Evolutionary conservation across 352 stramenopile species (phyloP).

Genomic region (Phytopythium litorale): DNA sequence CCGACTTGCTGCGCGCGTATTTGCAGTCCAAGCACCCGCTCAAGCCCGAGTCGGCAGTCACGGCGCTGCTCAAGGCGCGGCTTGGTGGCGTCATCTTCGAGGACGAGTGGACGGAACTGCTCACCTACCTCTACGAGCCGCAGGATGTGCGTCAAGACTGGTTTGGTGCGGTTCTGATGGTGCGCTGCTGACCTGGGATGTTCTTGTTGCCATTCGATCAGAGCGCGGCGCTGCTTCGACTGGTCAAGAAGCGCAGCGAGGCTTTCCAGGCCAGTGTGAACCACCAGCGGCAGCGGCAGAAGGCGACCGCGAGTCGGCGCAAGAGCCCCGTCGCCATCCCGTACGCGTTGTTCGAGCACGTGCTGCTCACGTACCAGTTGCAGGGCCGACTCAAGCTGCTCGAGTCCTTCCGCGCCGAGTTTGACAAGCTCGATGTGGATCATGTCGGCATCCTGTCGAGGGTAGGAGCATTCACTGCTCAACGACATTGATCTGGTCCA

Average conservation of each 20-base stretch:
- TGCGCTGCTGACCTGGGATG: background rate
- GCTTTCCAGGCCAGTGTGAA: conserved; percentile 12
- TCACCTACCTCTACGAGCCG: conserved; percentile 75
- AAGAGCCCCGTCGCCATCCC: conserved; percentile 26
- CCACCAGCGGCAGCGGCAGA: conserved; percentile 13
- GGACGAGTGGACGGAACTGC: conserved; percentile 67
- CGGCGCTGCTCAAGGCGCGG: conserved; percentile 37
- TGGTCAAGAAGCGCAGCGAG: conserved; percentile 40
- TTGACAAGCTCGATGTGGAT: conserved; percentile 45
- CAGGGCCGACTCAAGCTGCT: conserved; percentile 61
- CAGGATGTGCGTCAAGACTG: conserved; percentile 41
- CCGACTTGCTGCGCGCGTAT: conserved; percentile 67
- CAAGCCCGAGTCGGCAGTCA: conserved; percentile 58
- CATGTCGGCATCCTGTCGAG: conserved; percentile 53
- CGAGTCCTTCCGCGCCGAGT: conserved; percentile 43
- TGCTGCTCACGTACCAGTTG: conserved; percentile 71
- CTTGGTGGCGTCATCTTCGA: conserved; percentile 39
- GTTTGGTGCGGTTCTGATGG: background rate
- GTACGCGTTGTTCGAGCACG: conserved; percentile 62
- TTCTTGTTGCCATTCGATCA: conserved; percentile 12
- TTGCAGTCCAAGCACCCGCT: conserved; percentile 60
- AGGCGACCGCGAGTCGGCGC: background rate
- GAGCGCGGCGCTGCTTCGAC: conserved; percentile 40
- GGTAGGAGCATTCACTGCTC: conserved; percentile 12
- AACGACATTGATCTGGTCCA: background rate